These are phyloP conservation scores for Vaccinium darrowii DNA, from an alignment of 148 eudicot species.

Conservation along the genomic window DNA sequence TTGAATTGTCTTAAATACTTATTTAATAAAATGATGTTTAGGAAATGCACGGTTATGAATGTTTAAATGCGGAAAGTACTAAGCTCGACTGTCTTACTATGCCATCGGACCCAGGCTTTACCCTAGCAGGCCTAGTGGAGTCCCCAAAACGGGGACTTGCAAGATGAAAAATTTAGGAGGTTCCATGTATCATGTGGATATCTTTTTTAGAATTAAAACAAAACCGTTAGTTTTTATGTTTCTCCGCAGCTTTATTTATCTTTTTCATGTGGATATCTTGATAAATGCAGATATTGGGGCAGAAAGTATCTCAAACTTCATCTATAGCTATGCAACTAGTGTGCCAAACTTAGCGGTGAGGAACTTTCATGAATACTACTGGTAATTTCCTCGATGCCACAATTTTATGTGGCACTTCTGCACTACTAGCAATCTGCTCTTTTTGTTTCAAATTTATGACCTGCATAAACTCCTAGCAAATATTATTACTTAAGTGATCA, in stretches of 20 bases:
- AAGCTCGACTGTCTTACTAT: neutral
- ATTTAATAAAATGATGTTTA: neutral
- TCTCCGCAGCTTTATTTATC: neutral
- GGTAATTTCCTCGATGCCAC: conserved; percentile 47
- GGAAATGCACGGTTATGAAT: neutral
- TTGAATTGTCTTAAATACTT: neutral
- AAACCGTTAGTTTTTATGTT: neutral
- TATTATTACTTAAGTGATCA: neutral
- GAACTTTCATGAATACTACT: conserved; percentile 56
- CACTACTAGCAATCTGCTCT: conserved; percentile 17
- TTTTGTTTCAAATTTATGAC: neutral
- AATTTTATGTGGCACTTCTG: conserved; percentile 19
- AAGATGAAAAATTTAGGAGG: neutral
- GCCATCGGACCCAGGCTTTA: neutral
- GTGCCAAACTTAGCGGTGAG: conserved; percentile 74
- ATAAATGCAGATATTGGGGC: conserved; percentile 50
- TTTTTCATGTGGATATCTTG: conserved; percentile 3
- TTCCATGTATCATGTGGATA: neutral
- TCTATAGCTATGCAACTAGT: conserved; percentile 60
- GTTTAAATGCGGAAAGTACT: neutral
- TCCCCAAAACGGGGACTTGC: neutral
- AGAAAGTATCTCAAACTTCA: conserved; percentile 53
- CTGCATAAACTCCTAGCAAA: neutral
- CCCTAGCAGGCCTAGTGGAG: neutral
- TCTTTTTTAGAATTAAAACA: neutral